phyloP scores from a whole-genome alignment of 1,284 basidiomycete genomes.

The Abortiporus biennis region DNA sequence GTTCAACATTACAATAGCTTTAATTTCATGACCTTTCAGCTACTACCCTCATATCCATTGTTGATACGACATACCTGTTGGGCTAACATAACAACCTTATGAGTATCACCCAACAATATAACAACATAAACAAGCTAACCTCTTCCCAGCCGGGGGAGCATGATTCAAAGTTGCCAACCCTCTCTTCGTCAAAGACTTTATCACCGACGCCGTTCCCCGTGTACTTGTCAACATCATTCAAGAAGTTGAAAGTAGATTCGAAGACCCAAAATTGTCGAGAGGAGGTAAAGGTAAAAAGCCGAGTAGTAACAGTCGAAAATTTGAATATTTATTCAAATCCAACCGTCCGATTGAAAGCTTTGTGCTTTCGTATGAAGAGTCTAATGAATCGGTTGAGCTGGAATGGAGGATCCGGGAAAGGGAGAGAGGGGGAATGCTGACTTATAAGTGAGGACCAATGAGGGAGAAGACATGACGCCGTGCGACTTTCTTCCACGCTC shows the following conservation, averaged over 20 bases:
- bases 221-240: not conserved
- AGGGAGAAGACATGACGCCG: conserved; percentile 5
- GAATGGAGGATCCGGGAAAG: not conserved
- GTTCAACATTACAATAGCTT: conserved; percentile 95
- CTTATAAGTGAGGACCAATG: conserved; percentile 8
- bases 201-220: not conserved
- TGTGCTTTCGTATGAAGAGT: not conserved
- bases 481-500: conserved; percentile 8
- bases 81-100: conserved; percentile 29
- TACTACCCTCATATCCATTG: not conserved
- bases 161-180: conserved; percentile 31
- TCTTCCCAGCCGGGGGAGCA: conserved; percentile 28
- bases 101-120: conserved; percentile 4
- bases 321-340: conserved; percentile 4
- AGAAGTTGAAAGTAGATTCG: not conserved
- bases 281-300: not conserved
- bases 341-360: not conserved
- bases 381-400: not conserved
- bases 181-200: conserved; percentile 13
- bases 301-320: not conserved
- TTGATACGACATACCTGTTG: conserved; percentile 47
- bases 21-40: not conserved
- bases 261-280: not conserved
- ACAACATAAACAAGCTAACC: conserved; percentile 19
- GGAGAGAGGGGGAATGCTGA: not conserved